These are phyloP conservation scores for Singerocomus inundabilis DNA, from an alignment of 1,284 basidiomycete genomes.

Conservation along the genomic window DNA sequence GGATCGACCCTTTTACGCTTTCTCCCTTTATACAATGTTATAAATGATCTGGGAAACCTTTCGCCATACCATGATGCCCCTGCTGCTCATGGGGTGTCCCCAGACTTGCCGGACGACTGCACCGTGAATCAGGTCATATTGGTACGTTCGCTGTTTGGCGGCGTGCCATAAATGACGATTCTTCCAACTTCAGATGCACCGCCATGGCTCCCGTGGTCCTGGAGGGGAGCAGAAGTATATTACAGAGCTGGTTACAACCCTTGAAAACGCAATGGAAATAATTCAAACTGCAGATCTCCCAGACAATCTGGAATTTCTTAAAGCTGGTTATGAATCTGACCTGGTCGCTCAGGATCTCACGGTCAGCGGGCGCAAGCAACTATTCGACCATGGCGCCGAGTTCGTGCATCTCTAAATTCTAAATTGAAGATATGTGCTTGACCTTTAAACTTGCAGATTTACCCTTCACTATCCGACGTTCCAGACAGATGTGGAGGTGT, in stretches of 20 bases:
- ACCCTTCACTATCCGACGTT: constrained; percentile 18
- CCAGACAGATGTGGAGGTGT: constrained; percentile 35
- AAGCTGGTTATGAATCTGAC: constrained; percentile 39
- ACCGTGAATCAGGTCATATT: constrained; percentile 43
- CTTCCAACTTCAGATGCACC: constrained; percentile 10
- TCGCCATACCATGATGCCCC: constrained; percentile 41
- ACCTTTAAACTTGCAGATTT: constrained; percentile 19
- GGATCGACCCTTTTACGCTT: constrained; percentile 10
- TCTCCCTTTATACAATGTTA: constrained; percentile 5
- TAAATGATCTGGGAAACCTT: constrained; percentile 36
- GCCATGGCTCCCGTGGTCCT: constrained; percentile 33
- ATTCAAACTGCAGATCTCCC: constrained; percentile 37
- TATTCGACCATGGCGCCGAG: constrained; percentile 23
- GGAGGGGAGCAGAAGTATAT: constrained; percentile 27
- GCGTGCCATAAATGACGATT: background rate
- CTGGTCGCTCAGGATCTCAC: constrained; percentile 24
- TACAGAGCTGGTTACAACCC: constrained; percentile 36
- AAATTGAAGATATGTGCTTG: background rate
- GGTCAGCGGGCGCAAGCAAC: constrained; percentile 12
- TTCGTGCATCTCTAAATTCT: constrained; percentile 4
- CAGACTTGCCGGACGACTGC: constrained; percentile 41
- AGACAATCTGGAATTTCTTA: constrained; percentile 38
- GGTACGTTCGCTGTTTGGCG: constrained; percentile 10
- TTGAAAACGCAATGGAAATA: constrained; percentile 28
- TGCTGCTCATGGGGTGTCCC: constrained; percentile 32